Evolutionary conservation across 2,329 filamentous ascomycete genomes (phyloP), one percentile per base, ranked within the genome.

Genomic region (Colletotrichum cuscutae): DNA sequence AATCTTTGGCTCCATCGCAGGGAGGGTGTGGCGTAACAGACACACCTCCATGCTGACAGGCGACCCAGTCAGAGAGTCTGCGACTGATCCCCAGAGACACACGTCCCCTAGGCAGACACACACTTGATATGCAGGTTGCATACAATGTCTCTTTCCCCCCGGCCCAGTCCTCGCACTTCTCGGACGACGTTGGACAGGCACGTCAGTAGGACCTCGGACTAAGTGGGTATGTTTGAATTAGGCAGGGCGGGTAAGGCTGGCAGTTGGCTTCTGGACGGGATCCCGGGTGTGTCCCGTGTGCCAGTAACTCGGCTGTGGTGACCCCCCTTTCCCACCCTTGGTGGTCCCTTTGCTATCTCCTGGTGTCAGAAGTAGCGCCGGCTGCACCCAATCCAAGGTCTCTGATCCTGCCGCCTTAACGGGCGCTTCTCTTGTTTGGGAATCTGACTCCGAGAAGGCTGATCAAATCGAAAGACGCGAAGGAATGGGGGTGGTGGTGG

Each of bases 181-280:
- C 19, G 42, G 19, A 49, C 15, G 42, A 49, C 42, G 42, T 49
- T 22, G 42, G 8, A 49, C 19, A 49, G 19, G 19, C 4, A 49
- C 42, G 19, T 49, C 19, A 49, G 7, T 49, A 22, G 19, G 19
- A 42, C 37, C 37, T 42, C 37, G 37, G 37, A 42, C 37, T 42
- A 42, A 42, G 37, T 42, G 37, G 37, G 37, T 42, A 42, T 42
- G 37, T 42, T 15, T 49, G 19, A 19, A 11, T 49, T 26, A 37
- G 59, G 19, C 24, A 54, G 15, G 58, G 58, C 58, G 42, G 24
- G 64, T 68, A 71, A 71, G 68, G 68, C 64, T 68, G 68, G 46
- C n/a, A 30, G 49, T 53, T 46, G 65, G 24, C 13, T 63, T 63
- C 66, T 54, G 11, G 56, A 68, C 66, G 35, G 26, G 35, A 46